phyloP scores from a whole-genome alignment of 805 yeast species.

The Saccharomycodes ludwigii region DNA sequence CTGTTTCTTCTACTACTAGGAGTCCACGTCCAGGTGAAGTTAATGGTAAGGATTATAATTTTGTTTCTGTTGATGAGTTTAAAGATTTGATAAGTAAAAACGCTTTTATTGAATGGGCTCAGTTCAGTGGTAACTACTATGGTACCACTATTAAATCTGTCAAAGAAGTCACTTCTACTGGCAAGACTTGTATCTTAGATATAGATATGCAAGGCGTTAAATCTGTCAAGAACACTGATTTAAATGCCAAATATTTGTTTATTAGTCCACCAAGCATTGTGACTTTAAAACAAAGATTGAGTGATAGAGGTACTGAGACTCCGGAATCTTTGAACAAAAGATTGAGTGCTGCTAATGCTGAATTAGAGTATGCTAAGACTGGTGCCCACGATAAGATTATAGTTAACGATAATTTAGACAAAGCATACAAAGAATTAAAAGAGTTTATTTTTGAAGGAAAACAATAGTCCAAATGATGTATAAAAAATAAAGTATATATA shows the following conservation, averaged over 20 bases:
- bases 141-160: slow-evolving; percentile 89
- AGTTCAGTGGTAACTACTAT: slow-evolving; percentile 93
- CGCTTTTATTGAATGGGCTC: slow-evolving; percentile 94
- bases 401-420: slow-evolving; percentile 85
- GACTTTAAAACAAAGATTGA: slow-evolving; percentile 58
- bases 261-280: slow-evolving; percentile 90
- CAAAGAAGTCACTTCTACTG: slow-evolving; percentile 38
- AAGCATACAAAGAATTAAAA: slow-evolving; percentile 73
- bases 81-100: slow-evolving; percentile 57
- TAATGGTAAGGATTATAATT: slow-evolving; percentile 83
- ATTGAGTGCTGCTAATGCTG: slow-evolving; percentile 75
- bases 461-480: too few relatives aligned
- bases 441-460: slow-evolving; percentile 48
- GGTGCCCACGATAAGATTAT: slow-evolving; percentile 88
- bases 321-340: slow-evolving; percentile 75
- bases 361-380: slow-evolving; percentile 75
- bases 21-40: slow-evolving; percentile 84
- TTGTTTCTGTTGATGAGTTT: slow-evolving; percentile 69
- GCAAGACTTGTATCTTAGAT: slow-evolving; percentile 80
- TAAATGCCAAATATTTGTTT: slow-evolving; percentile 78
- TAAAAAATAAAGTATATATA: too few relatives aligned
- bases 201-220: slow-evolving; percentile 99
- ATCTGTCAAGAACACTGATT: slow-evolving; percentile 69
- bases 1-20: slow-evolving; percentile 83
- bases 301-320: slow-evolving; percentile 91